These are phyloP conservation scores for Aristolochia contorta DNA, from an alignment of 164 flowering plant genomes.

Conservation along the genomic window DNA sequence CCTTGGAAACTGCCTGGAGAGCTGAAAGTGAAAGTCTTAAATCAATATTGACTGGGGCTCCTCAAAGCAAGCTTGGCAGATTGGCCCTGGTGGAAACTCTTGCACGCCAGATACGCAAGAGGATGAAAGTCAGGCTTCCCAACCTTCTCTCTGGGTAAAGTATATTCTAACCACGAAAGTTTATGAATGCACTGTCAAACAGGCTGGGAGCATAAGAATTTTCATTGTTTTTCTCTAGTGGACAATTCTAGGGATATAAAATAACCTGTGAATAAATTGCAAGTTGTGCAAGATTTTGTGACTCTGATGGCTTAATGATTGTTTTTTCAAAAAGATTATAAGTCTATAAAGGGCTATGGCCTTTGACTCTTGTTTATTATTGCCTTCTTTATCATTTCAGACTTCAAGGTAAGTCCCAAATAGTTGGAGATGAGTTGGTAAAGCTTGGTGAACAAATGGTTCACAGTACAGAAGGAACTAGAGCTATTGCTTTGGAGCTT, in stretches of 20 bases:
- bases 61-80: conserved; percentile 90
- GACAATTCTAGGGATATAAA: too few relatives aligned
- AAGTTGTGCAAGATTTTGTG: too few relatives aligned
- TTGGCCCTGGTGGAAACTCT: conserved; percentile 86
- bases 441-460: conserved; percentile 94
- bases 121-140: conserved; percentile 96
- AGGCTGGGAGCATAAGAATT: too few relatives aligned
- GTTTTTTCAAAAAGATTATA: too few relatives aligned
- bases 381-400: conserved; percentile 23
- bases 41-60: conserved; percentile 82
- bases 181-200: background rate
- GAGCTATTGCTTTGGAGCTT: conserved; percentile 89
- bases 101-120: conserved; percentile 79
- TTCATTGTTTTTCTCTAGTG: too few relatives aligned
- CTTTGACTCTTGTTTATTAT: background rate
- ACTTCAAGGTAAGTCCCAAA: conserved; percentile 89
- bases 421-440: conserved; percentile 71
- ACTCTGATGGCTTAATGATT: too few relatives aligned
- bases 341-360: too few relatives aligned
- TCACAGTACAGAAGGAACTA: conserved; percentile 79
- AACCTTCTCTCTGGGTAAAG: conserved; percentile 88
- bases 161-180: background rate
- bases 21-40: conserved; percentile 97
- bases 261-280: too few relatives aligned
- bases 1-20: conserved; percentile 95